Percentiles rank a stretch among this genome's conserved stretches.
Conservation (phyloP, 148 eudicot species). For the Camellia sinensis region DNA sequence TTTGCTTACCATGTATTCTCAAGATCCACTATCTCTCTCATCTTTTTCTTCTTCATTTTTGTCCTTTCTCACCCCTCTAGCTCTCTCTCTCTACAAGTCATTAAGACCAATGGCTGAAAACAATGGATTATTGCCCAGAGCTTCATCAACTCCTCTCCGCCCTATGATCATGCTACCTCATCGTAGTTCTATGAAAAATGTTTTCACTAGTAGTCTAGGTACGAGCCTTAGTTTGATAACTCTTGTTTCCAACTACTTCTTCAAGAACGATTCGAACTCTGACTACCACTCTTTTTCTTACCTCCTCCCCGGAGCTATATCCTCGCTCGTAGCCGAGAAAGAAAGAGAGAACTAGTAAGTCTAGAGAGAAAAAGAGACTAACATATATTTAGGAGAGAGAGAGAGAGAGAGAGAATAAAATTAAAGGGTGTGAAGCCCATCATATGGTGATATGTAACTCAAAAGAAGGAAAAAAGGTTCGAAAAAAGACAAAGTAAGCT, state of each 20-base stretch:
- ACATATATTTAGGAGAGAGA: too few species aligned
- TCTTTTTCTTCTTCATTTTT: too few species aligned
- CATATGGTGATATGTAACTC: too few species aligned
- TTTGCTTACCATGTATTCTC: too few species aligned
- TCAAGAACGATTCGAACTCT: slow-evolving; percentile 58
- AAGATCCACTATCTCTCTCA: too few species aligned
- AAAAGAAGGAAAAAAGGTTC: too few species aligned
- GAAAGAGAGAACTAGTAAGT: too few species aligned
- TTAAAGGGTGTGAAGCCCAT: too few species aligned
- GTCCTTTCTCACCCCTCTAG: too few species aligned
- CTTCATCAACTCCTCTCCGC: slow-evolving; percentile 18
- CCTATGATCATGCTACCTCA: slow-evolving; percentile 59
- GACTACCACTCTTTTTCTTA: slow-evolving; percentile 76
- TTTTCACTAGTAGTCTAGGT: slow-evolving; percentile 54
- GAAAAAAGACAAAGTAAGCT: too few species aligned
- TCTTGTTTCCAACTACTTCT: slow-evolving; percentile 59
- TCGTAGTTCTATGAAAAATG: slow-evolving; percentile 35
- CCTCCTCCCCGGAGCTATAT: slow-evolving; percentile 75
- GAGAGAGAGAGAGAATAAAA: too few species aligned
- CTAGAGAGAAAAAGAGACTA: too few species aligned
- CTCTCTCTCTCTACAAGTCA: neutral
- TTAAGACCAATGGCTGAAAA: slow-evolving; percentile 12
- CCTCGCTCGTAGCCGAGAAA: slow-evolving; percentile 31
- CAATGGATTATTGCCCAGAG: slow-evolving; percentile 16
- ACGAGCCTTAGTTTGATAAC: slow-evolving; percentile 81